A percentile compares a stretch with the other conserved stretches of the same genome.
Evolutionary conservation across 129 eudicot genomes (phyloP).

Genomic region (Flaveria brownii): DNA sequence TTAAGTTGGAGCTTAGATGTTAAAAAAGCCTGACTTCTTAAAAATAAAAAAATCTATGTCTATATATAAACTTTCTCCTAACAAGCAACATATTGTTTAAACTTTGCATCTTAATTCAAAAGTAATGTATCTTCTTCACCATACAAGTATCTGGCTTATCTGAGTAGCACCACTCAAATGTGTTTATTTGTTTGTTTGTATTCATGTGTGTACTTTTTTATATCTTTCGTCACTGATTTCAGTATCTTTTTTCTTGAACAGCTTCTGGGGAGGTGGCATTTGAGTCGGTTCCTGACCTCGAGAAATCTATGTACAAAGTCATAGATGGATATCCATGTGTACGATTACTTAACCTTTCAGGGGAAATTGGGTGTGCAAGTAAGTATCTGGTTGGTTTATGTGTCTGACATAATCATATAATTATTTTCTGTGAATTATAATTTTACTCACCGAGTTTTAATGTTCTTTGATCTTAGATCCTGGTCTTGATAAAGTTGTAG

Average conservation of each 20-base stretch:
- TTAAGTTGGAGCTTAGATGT: no score
- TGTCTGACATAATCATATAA: conserved; percentile 9
- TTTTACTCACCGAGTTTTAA: conserved; percentile 5
- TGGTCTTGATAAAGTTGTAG: conserved; percentile 81
- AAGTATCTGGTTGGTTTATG: conserved; percentile 33
- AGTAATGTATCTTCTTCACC: background rate
- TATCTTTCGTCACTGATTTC: conserved; percentile 4
- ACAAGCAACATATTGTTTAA: background rate
- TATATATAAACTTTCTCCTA: background rate
- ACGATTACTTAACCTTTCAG: conserved; percentile 83
- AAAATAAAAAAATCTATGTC: no score
- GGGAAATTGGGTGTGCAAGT: conserved; percentile 98
- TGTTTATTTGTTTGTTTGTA: background rate
- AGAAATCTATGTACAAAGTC: conserved; percentile 75
- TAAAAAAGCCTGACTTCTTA: no score
- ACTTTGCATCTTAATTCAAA: background rate
- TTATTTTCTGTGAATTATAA: background rate
- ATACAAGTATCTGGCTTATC: background rate
- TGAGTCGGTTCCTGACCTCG: conserved; percentile 95
- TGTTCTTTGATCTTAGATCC: conserved; percentile 60
- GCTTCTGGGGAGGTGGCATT: conserved; percentile 59
- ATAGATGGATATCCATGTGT: conserved; percentile 96
- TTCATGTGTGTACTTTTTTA: background rate
- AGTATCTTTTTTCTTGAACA: conserved; percentile 27
- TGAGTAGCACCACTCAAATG: background rate